Evolutionary conservation across 2,329 filamentous ascomycete genomes (phyloP).

Genomic region (Calonectria honghensis): DNA sequence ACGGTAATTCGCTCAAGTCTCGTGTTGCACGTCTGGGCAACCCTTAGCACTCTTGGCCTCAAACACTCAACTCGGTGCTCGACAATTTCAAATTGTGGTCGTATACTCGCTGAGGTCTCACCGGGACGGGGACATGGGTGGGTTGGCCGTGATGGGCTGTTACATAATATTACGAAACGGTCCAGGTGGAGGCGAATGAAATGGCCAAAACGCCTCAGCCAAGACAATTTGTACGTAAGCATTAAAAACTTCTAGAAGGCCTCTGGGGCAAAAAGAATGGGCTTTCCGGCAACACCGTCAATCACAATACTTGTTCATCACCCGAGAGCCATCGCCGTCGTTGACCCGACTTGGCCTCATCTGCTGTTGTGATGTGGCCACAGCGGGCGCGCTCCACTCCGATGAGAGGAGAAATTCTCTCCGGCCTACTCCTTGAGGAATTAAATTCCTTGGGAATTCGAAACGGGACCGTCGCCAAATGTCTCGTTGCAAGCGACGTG

Average conservation of each 20-base stretch:
- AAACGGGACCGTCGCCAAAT: background rate
- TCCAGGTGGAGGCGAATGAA: conserved; percentile 12
- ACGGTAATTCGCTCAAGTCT: conserved; percentile 2
- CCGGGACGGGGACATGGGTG: conserved; percentile 15
- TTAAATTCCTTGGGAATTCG: conserved; percentile 8
- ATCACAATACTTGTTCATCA: background rate
- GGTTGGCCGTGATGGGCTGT: background rate
- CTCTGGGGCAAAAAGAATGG: conserved; percentile 9
- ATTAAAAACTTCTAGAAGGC: conserved; percentile 20
- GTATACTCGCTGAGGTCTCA: conserved; percentile 1
- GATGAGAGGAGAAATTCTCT: background rate
- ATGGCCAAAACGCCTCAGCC: background rate
- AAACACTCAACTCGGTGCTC: background rate
- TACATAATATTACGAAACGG: conserved; percentile 28
- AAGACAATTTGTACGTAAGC: conserved; percentile 22
- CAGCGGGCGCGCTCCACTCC: conserved; percentile 1
- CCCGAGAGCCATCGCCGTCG: conserved; percentile 7
- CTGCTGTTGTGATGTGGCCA: conserved; percentile 16
- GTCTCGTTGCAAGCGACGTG: background rate
- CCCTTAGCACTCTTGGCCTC: conserved; percentile 5
- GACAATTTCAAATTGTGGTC: conserved; percentile 25
- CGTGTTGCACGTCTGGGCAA: conserved; percentile 8
- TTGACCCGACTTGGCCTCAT: conserved; percentile 8
- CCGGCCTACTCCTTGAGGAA: conserved; percentile 5
- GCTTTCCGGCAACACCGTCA: conserved; percentile 2